These are phyloP conservation scores for Takashimella koratensis DNA, from an alignment of 1,284 basidiomycete genomes.

Conservation along the genomic window DNA sequence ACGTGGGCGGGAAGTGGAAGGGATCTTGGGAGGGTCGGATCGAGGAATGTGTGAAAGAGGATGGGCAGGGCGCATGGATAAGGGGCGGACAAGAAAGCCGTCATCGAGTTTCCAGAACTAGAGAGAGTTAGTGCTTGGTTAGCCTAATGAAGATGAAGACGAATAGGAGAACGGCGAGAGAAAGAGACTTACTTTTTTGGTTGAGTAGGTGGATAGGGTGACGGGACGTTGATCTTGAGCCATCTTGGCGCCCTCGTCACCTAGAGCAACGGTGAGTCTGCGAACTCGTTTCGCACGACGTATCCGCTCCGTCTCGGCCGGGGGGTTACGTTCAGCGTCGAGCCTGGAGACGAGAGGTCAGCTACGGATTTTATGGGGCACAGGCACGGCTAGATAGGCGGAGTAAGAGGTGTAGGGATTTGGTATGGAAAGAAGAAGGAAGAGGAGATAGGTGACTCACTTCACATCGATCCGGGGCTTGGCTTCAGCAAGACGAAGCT, in stretches of 20 bases:
- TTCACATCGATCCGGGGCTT: constrained; percentile 29
- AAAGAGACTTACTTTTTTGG: constrained; percentile 22
- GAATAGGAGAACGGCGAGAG: background rate
- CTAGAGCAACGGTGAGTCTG: constrained; percentile 19
- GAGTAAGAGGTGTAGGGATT: background rate
- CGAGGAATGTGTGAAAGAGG: constrained; percentile 16
- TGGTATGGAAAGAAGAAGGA: background rate
- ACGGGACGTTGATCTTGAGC: constrained; percentile 43
- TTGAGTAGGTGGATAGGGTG: constrained; percentile 14
- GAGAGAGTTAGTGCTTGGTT: background rate
- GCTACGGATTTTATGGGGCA: background rate
- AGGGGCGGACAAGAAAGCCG: constrained; percentile 33
- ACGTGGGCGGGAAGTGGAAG: background rate
- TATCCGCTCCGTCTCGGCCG: constrained; percentile 1
- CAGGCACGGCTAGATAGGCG: too few relatives aligned
- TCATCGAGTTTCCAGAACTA: constrained; percentile 37
- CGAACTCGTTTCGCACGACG: background rate
- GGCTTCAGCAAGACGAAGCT: constrained; percentile 43
- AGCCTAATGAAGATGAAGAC: background rate
- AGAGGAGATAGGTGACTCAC: constrained; percentile 8
- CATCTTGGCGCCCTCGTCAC: constrained; percentile 36
- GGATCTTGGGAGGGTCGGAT: background rate
- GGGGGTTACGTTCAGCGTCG: constrained; percentile 19
- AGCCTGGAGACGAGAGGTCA: constrained; percentile 10
- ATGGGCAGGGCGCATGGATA: constrained; percentile 38